A percentile compares a stretch with the other conserved stretches of the same genome.
Evolutionary conservation across 176 grass and related monocot genomes (phyloP).

Genomic region (Poa pratensis): DNA sequence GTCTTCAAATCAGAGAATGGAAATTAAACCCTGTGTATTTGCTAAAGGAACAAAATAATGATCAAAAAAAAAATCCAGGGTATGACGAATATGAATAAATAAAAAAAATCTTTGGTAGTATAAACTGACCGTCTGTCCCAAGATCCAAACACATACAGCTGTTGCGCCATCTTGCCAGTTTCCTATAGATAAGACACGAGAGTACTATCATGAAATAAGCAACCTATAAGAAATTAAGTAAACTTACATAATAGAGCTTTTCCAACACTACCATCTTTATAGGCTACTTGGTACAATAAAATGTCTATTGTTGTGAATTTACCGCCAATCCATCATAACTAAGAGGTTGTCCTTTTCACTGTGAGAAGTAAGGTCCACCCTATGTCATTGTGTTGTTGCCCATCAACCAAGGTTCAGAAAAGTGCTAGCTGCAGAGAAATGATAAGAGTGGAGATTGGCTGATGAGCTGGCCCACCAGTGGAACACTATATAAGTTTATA

Average conservation of each 20-base stretch:
- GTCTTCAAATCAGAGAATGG: background rate
- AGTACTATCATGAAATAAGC: background rate
- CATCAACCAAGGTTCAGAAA: background rate
- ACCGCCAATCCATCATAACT: background rate
- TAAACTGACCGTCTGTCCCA: slow-evolving; percentile 76
- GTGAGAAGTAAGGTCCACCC: background rate
- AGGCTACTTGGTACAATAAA: background rate
- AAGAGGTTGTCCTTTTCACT: background rate
- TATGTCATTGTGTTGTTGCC: background rate
- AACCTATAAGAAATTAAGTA: slow-evolving; percentile 16
- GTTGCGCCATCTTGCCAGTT: slow-evolving; percentile 98
- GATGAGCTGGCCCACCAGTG: slow-evolving; percentile 9
- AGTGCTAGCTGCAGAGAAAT: background rate
- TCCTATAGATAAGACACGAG: slow-evolving; percentile 48
- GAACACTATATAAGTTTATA: slow-evolving; percentile 3
- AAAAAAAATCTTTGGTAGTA: background rate
- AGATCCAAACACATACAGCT: slow-evolving; percentile 88
- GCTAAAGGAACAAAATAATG: background rate
- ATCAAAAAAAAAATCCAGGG: background rate
- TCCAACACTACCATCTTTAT: background rate
- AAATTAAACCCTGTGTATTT: slow-evolving; percentile 30
- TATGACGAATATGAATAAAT: slow-evolving; percentile 12
- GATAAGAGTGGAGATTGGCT: slow-evolving; percentile 6
- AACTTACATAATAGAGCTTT: slow-evolving; percentile 15
- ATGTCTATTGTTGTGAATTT: background rate